phyloP scores from a whole-genome alignment of 2,329 filamentous ascomycete species.

The Aspergillus ruber region DNA sequence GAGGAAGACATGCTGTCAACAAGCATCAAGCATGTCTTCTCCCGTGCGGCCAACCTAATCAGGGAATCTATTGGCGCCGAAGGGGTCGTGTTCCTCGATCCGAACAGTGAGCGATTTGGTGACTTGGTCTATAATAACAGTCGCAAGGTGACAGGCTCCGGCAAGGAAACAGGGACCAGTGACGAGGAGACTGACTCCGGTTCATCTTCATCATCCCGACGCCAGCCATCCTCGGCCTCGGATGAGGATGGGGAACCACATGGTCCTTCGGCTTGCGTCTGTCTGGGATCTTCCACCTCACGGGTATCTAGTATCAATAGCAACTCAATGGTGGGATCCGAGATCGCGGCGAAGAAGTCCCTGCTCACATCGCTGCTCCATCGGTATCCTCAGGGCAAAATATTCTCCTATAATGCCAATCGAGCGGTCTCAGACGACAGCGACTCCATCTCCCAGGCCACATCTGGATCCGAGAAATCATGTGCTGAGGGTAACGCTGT shows the following conservation, averaged over 20 bases:
- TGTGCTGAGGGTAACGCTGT: not conserved
- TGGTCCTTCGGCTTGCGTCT: conserved; percentile 2
- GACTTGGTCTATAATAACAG: conserved; percentile 6
- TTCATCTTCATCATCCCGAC: not conserved
- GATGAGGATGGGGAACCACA: conserved; percentile 1
- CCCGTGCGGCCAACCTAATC: conserved; percentile 41
- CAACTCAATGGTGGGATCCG: conserved; percentile 1
- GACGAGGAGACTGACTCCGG: conserved; percentile 18
- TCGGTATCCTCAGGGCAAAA: conserved; percentile 22
- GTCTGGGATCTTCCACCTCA: conserved; percentile 15
- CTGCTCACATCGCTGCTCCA: conserved; percentile 15
- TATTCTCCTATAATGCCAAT: conserved; percentile 19
- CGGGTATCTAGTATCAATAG: conserved; percentile 11
- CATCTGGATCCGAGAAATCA: conserved; percentile 1
- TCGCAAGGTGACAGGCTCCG: conserved; percentile 6
- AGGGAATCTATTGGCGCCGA: conserved; percentile 38
- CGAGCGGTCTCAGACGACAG: conserved; percentile 20
- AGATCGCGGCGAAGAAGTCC: conserved; percentile 13
- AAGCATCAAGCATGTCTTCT: conserved; percentile 29
- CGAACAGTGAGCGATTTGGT: conserved; percentile 12
- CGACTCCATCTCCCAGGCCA: conserved; percentile 2
- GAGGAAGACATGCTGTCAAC: conserved; percentile 7
- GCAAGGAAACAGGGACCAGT: conserved; percentile 3
- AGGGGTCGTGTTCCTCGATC: conserved; percentile 30
- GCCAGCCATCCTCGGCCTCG: not conserved